Evolutionary conservation across 2,329 filamentous ascomycete genomes (phyloP).

Genomic region (Fusarium agapanthi): DNA sequence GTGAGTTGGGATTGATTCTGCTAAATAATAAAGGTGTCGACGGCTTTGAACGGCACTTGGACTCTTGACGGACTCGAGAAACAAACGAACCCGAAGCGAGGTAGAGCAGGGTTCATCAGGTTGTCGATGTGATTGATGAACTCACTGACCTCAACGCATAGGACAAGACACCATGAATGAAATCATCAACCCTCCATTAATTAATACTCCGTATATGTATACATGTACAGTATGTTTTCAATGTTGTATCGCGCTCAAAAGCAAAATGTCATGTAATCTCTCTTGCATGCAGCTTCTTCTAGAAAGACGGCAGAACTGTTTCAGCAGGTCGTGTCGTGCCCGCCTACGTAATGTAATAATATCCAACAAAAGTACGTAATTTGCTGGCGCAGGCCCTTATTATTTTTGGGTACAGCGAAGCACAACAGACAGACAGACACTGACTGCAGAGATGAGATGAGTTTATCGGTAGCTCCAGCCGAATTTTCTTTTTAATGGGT

Average conservation of each 20-base stretch:
- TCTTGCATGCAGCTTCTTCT: constrained; percentile 40
- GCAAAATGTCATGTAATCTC: constrained; percentile 10
- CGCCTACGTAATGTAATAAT: not conserved
- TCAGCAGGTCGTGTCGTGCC: constrained; percentile 3
- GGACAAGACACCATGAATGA: not conserved
- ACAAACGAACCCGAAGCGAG: not conserved
- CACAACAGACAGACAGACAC: not conserved
- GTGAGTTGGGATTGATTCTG: constrained; percentile 6
- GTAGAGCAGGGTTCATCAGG: not conserved
- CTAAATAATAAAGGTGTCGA: not conserved
- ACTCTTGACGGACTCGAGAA: constrained; percentile 1
- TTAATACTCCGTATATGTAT: not conserved
- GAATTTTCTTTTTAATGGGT: constrained; percentile 2
- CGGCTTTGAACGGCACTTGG: not conserved
- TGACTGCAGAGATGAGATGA: constrained; percentile 15
- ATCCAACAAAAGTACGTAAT: constrained; percentile 25
- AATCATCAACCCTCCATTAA: not conserved
- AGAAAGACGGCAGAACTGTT: constrained; percentile 46
- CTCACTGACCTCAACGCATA: constrained; percentile 20
- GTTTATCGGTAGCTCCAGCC: constrained; percentile 7
- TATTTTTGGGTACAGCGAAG: constrained; percentile 16
- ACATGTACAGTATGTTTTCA: not conserved
- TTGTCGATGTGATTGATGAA: constrained; percentile 4
- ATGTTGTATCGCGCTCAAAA: constrained; percentile 1
- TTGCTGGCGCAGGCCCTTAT: constrained; percentile 21